These are phyloP conservation scores for Coprinellus micaceus DNA, from an alignment of 768 basidiomycete genomes.

Conservation along the genomic window DNA sequence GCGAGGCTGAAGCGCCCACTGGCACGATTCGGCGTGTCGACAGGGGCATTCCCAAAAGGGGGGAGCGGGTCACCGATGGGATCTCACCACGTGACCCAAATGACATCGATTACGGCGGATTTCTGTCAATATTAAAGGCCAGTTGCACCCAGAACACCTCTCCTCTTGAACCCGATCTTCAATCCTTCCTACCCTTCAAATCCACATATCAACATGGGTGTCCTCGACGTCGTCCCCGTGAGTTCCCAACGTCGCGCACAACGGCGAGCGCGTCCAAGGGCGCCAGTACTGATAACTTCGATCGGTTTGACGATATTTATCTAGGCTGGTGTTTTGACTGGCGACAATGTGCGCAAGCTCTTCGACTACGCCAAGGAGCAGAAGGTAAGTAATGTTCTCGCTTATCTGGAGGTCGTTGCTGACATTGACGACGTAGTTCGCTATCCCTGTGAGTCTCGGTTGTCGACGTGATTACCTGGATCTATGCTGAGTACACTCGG, in stretches of 20 bases:
- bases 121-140: conserved; percentile 7
- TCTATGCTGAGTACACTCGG: conserved; percentile 7
- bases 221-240: conserved; percentile 84
- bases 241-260: conserved; percentile 23
- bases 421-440: conserved; percentile 48
- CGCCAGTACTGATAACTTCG: conserved; percentile 2
- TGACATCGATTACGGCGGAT: conserved; percentile 16
- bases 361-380: conserved; percentile 91
- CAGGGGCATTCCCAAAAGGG: not conserved
- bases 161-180: conserved; percentile 7
- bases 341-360: conserved; percentile 90
- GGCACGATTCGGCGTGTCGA: not conserved
- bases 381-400: conserved; percentile 50
- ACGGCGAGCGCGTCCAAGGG: not conserved
- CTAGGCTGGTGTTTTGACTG: conserved; percentile 92
- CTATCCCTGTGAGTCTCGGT: conserved; percentile 67
- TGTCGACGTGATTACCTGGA: not conserved
- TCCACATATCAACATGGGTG: conserved; percentile 53
- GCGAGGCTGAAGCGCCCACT: not conserved
- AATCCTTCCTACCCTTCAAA: not conserved
- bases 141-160: conserved; percentile 6
- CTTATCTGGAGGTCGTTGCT: not conserved
- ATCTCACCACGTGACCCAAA: conserved; percentile 9
- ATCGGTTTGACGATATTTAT: conserved; percentile 6
- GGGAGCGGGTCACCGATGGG: conserved; percentile 9